Conservation (phyloP, 169 alveolate species). For the Blepharisma undulans region DNA sequence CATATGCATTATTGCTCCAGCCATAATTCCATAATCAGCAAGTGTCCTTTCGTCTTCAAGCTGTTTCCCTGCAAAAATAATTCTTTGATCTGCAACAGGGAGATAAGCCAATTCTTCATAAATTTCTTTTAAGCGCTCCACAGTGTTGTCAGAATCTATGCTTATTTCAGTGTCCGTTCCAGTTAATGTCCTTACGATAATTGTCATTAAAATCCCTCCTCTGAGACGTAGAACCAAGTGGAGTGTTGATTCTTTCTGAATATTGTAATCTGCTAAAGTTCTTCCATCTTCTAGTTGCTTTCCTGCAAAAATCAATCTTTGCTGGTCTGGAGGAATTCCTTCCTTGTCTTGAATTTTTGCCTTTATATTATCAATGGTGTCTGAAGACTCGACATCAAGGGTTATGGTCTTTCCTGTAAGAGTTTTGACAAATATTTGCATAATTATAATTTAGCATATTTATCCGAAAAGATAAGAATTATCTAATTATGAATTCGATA, state of each 20-base stretch:
- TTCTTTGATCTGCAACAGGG: constrained; percentile 64
- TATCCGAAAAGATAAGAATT: too few relatives aligned
- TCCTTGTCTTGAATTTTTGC: constrained; percentile 73
- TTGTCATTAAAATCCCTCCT: too few relatives aligned
- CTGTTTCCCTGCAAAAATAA: constrained; percentile 63
- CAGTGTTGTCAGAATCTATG: constrained; percentile 58
- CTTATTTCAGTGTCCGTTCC: constrained; percentile 57
- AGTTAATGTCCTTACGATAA: too few relatives aligned
- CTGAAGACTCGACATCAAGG: constrained; percentile 50
- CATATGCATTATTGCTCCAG: constrained; percentile 76
- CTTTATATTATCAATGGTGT: constrained; percentile 44
- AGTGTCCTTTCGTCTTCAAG: constrained; percentile 74
- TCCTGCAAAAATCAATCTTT: constrained; percentile 10
- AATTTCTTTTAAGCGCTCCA: constrained; percentile 34
- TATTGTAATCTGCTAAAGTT: neutral
- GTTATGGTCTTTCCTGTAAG: constrained; percentile 64
- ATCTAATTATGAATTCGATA: too few relatives aligned
- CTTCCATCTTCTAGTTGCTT: constrained; percentile 15
- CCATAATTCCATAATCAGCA: constrained; percentile 61
- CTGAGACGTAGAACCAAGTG: constrained; percentile 56
- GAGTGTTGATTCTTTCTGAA: constrained; percentile 43
- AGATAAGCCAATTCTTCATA: neutral
- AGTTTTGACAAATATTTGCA: constrained; percentile 47
- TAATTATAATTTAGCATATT: too few relatives aligned
- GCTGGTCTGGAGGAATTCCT: constrained; percentile 72